Conservation (phyloP, 345 rosid species). For the Ricinus communis region DNA sequence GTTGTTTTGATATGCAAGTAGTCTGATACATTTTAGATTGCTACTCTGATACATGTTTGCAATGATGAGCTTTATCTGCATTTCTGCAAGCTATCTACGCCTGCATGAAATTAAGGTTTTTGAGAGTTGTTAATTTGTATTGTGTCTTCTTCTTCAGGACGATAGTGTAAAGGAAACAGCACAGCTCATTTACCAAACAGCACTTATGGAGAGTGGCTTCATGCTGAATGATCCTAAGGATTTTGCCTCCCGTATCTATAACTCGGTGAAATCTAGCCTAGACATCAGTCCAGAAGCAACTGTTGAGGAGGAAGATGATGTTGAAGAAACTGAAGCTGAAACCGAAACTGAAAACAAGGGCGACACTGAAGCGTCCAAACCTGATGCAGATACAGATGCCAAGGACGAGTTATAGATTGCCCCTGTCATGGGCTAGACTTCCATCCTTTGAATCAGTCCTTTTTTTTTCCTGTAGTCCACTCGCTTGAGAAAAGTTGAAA, state of each 20-base stretch:
- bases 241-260: conserved; percentile 76
- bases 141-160: conserved; percentile 46
- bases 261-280: conserved; percentile 71
- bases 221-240: conserved; percentile 71
- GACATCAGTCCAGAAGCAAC: conserved; percentile 72
- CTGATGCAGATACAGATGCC: conserved; percentile 26
- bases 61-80: not conserved
- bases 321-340: conserved; percentile 51
- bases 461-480: not conserved
- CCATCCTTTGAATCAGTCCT: not conserved
- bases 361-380: conserved; percentile 31
- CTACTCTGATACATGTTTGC: not conserved
- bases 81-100: not conserved
- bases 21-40: not conserved
- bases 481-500: conserved; percentile 4
- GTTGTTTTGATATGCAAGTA: not conserved
- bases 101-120: not conserved
- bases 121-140: not conserved
- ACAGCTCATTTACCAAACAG: conserved; percentile 86
- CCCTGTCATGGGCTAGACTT: not conserved
- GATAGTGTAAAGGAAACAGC: conserved; percentile 74
- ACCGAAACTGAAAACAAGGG: conserved; percentile 30
- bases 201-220: conserved; percentile 97
- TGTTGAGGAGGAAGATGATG: conserved; percentile 75
- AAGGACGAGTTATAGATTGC: conserved; percentile 57